A percentile compares a stretch with the other conserved stretches of the same genome.
phyloP scores from a whole-genome alignment of 345 rosid genomes.

The Ricinus communis region DNA sequence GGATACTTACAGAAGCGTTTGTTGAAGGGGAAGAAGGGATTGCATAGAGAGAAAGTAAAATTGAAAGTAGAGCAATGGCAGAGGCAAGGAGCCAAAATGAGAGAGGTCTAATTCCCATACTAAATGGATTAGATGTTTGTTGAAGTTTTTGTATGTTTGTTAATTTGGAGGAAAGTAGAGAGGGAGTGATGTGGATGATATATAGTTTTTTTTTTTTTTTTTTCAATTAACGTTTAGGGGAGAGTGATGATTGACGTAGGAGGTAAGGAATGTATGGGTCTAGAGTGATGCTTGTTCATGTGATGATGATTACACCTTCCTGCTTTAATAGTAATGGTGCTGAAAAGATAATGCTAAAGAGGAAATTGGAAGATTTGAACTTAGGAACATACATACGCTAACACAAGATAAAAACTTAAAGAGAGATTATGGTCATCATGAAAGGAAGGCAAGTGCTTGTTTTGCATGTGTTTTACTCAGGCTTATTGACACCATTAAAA shows the following conservation, averaged over 20 bases:
- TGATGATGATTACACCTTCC: constrained; percentile 11
- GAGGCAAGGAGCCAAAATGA: constrained; percentile 42
- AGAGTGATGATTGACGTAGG: constrained; percentile 38
- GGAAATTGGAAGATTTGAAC: background rate
- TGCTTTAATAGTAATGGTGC: constrained; percentile 2
- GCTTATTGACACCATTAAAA: background rate
- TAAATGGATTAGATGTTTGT: constrained; percentile 1
- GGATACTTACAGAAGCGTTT: background rate
- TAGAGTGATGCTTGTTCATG: background rate
- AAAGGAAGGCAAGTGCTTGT: background rate
- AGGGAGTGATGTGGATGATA: background rate
- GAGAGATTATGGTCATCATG: background rate
- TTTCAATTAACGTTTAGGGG: background rate
- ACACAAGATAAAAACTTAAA: background rate
- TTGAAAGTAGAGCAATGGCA: constrained; percentile 38
- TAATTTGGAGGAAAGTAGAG: background rate
- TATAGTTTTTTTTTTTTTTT: background rate
- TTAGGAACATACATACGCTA: constrained; percentile 16
- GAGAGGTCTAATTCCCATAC: constrained; percentile 30
- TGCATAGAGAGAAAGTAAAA: constrained; percentile 26
- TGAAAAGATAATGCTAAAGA: background rate
- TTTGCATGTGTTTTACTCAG: background rate
- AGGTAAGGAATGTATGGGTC: constrained; percentile 39
- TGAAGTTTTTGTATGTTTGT: background rate
- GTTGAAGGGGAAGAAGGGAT: constrained; percentile 10